Conservation (phyloP, 257 asterid species). For the Ophiorrhiza pumila region DNA sequence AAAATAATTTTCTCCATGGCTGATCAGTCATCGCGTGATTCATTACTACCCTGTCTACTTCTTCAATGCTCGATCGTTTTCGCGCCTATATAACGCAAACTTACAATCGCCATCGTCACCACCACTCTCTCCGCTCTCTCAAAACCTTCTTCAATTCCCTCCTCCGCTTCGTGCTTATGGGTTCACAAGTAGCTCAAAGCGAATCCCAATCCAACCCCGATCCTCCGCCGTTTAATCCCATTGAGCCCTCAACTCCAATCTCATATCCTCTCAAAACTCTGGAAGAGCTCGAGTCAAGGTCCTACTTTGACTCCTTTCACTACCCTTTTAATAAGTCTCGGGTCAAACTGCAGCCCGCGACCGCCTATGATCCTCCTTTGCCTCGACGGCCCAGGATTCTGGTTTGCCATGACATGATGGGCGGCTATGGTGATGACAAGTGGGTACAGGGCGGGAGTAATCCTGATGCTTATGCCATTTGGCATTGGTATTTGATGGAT, state of each 20-base stretch:
- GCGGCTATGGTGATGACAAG: conserved; percentile 82
- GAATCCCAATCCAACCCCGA: background rate
- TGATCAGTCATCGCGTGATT: background rate
- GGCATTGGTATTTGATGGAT: conserved; percentile 98
- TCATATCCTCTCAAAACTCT: conserved; percentile 81
- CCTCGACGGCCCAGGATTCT: conserved; percentile 60
- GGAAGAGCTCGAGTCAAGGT: conserved; percentile 71
- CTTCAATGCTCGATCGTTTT: conserved; percentile 28
- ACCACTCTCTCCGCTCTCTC: conserved; percentile 38
- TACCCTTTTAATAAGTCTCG: conserved; percentile 57
- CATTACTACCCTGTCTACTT: background rate
- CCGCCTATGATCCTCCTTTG: conserved; percentile 24
- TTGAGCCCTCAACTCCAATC: conserved; percentile 54
- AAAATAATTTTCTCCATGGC: conserved; percentile 1
- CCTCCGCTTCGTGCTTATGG: conserved; percentile 25
- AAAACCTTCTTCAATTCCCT: conserved; percentile 34
- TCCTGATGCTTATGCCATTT: conserved; percentile 67
- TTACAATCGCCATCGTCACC: conserved; percentile 34
- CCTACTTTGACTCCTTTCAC: conserved; percentile 77
- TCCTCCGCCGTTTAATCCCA: conserved; percentile 68
- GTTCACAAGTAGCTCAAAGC: background rate
- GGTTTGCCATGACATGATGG: conserved; percentile 93
- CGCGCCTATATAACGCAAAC: conserved; percentile 36
- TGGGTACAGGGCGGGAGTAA: conserved; percentile 81
- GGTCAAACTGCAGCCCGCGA: conserved; percentile 40